Base-by-base conservation (phyloP, 148 eudicot species). In the Agrostemma githago region DNA sequence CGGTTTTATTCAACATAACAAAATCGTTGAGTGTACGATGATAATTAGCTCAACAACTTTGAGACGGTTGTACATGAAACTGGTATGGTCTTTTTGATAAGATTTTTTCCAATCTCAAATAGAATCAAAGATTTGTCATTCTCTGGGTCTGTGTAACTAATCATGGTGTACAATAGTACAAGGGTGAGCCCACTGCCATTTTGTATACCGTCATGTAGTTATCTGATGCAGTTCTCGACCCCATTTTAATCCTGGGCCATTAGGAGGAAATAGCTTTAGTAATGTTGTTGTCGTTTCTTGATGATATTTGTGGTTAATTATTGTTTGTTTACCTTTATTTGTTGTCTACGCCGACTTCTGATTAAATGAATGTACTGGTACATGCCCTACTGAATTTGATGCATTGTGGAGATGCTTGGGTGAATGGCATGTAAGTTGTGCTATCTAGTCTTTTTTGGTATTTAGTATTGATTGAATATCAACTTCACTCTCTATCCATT, bases 381-480 rank as follows among this genome's bases (percentile, higher is more conserved):
- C 74, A 91, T 93, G 96, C 56, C 89, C 90, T 3, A 75, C 71
- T 63, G 96, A 87, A 82, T 91, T 91, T 74, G 87, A 87, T 46
- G 88, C 85, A 61, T 69, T 91, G 69, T 91, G 96, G 93, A 86
- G 84, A 67, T 89, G 93, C 79, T 86, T 91, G 37, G 89, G 91
- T 77, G 84, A 89, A 81, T 91, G 93, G 96, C 91, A 89, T 67
- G 96, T 91, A 83, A 84, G 96, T 83, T 69, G 21, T 73, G 9
- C 40, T 51, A 12, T 51, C 56, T 51, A 26, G 21, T 21, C 21
- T 17, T n/a, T 42, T 44, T 38, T 26, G 4, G n/a, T 60, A 8
- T 37, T 67, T 62, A 15, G 4, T 7, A 44, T 2, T 48, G 5
- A 4, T 21, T 1, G 54, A 53, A 43, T 43, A 21, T 51, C 12